These are phyloP conservation scores for Firmiana major DNA, from an alignment of 345 rosid species.

Conservation along the genomic window DNA sequence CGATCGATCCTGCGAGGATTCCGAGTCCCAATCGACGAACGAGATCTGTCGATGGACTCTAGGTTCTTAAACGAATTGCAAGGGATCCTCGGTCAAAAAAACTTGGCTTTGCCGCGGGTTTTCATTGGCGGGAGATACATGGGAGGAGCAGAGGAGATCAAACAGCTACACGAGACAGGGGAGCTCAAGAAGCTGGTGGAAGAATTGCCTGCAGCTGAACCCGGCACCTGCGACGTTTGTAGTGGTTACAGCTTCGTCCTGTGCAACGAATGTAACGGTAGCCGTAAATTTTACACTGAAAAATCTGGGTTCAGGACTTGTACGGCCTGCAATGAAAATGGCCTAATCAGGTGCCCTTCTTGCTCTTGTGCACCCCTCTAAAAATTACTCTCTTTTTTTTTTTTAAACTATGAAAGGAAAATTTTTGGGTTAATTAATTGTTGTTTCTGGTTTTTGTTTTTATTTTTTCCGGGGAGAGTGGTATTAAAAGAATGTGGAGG, in stretches of 20 bases:
- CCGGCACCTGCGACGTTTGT: slow-evolving; percentile 52
- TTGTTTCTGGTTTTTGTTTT: neutral
- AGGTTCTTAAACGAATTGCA: slow-evolving; percentile 52
- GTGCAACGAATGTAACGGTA: slow-evolving; percentile 67
- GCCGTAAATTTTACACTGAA: slow-evolving; percentile 69
- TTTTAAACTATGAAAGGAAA: neutral
- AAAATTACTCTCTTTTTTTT: neutral
- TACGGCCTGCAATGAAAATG: slow-evolving; percentile 75
- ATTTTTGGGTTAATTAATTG: neutral
- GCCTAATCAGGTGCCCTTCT: slow-evolving; percentile 80
- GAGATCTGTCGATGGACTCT: slow-evolving; percentile 85
- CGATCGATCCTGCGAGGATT: slow-evolving; percentile 61
- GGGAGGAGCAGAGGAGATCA: slow-evolving; percentile 86
- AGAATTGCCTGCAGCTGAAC: slow-evolving; percentile 48
- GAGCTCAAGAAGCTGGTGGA: slow-evolving; percentile 77
- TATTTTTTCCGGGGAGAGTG: neutral
- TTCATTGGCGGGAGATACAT: slow-evolving; percentile 79
- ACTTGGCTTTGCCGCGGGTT: slow-evolving; percentile 57
- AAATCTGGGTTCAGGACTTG: slow-evolving; percentile 68
- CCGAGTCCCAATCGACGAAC: slow-evolving; percentile 68
- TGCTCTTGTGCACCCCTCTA: slow-evolving; percentile 47
- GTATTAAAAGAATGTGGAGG: neutral
- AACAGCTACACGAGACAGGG: slow-evolving; percentile 69
- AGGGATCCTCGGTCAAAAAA: slow-evolving; percentile 27
- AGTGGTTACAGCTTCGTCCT: slow-evolving; percentile 65